Conservation (phyloP, 73 alveolate genomes). For the Symbiodinium pilosum region DNA sequence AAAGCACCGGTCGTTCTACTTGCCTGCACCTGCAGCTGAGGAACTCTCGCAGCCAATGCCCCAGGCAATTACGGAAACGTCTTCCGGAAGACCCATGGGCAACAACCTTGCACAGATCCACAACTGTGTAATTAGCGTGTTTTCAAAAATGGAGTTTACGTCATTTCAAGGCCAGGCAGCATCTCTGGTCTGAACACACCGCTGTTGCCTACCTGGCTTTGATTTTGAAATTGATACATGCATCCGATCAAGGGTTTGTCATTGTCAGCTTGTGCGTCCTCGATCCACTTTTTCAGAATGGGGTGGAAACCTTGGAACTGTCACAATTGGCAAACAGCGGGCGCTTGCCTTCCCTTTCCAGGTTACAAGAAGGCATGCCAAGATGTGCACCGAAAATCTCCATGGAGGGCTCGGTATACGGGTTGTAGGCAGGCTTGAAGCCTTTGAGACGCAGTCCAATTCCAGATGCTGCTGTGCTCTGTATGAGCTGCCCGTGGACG, state of each 20-base stretch:
- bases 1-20: too few species aligned
- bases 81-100: constrained; percentile 99
- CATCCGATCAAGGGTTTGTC: not conserved
- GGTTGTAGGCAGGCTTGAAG: constrained; percentile 99
- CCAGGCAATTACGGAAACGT: constrained; percentile 99
- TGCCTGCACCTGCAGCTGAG: constrained; percentile 47
- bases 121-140: not conserved
- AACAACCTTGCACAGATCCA: constrained; percentile 96
- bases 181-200: constrained; percentile 99
- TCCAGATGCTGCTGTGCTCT: not conserved
- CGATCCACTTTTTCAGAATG: constrained; percentile 97
- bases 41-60: constrained; percentile 99
- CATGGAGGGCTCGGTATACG: constrained; percentile 99
- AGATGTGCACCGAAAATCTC: constrained; percentile 99
- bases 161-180: constrained; percentile 14
- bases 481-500: not conserved
- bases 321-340: too few species aligned
- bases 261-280: constrained; percentile 37
- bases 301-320: constrained; percentile 61
- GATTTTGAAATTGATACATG: not conserved
- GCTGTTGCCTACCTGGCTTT: constrained; percentile 98
- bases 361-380: too few species aligned
- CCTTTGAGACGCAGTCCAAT: not conserved
- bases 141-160: not conserved
- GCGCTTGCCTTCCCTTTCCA: too few species aligned